Evolutionary conservation across 163 green algal species (phyloP), one percentile per base, ranked within the genome.

Genomic region (Scenedesmus sp.): DNA sequence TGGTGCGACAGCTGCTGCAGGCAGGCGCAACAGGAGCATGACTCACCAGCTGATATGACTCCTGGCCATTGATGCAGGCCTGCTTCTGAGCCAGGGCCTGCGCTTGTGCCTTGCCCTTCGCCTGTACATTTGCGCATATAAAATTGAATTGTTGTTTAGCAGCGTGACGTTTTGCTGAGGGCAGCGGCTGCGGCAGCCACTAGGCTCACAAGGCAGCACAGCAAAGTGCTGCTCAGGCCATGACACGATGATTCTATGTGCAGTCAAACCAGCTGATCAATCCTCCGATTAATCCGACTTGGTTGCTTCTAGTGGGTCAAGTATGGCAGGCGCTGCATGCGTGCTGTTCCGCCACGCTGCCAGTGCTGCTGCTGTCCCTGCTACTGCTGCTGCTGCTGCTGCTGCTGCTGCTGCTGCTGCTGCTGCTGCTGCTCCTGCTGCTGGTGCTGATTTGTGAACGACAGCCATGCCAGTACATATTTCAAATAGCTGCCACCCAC

Each of bases 41-140:
- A 86, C 83, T 88, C 57, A 89, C 84, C 84, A 89, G 84, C 62
- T 89, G 84, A 62, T 82, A 89, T 16, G 84, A 89, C 4, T 89
- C 84, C 52, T 73, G 67, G n/a, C 34, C 62, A 10, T 55, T 89
- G 84, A 89, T 89, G 84, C 34, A 66, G 6, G 67, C 84, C 26
- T 79, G 60, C 62, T 81, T 89, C 15, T 89, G 84, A 6, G 84
- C 84, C 26, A 89, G 10, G 1, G 84, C 84, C 84, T 82, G 84
- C 13, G 84, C 84, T 52, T 89, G 84, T 16, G 62, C 62, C 84
- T 60, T 89, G 15, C 84, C 84, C 62, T 89, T 89, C 18, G 57
- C 83, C 83, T 88, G 57, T 55, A 73, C 13, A n/a, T 23, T 15
- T 79, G 70, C 52, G 20, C 13, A 13, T 0, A 8, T 52, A 2